These are phyloP conservation scores for Naganishia friedmannii DNA, from an alignment of 768 basidiomycete species.

Conservation along the genomic window DNA sequence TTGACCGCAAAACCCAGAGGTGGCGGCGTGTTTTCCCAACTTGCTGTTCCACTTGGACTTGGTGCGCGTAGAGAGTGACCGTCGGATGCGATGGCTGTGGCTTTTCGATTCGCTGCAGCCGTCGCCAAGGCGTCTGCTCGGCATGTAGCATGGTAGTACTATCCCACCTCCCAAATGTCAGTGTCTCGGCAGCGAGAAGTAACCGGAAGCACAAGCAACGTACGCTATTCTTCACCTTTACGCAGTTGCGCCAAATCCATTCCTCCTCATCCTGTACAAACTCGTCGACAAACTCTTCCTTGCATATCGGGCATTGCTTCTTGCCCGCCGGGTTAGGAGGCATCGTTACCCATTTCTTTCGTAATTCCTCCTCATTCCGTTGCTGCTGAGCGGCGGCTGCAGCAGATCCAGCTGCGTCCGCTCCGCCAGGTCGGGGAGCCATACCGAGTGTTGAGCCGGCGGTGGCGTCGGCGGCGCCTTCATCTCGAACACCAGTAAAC, in stretches of 20 bases:
- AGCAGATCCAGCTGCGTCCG: neutral
- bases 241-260: conserved; percentile 94
- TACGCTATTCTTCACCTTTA: conserved; percentile 77
- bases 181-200: neutral
- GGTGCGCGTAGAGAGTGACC: conserved; percentile 4
- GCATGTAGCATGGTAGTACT: conserved; percentile 80
- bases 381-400: conserved; percentile 65
- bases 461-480: neutral
- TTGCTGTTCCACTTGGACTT: conserved; percentile 28
- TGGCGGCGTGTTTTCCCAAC: conserved; percentile 28
- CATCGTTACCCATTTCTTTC: conserved; percentile 69
- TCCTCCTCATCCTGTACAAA: conserved; percentile 94
- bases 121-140: conserved; percentile 63
- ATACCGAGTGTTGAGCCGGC: conserved; percentile 7
- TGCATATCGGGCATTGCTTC: conserved; percentile 90
- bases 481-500: conserved; percentile 25
- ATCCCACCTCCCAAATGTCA: neutral
- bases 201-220: conserved; percentile 44
- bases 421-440: conserved; percentile 44
- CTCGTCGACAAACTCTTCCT: conserved; percentile 84
- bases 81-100: neutral
- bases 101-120: conserved; percentile 30
- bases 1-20: neutral
- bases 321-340: conserved; percentile 73
- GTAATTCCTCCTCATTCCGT: conserved; percentile 64